Conservation (phyloP, 1,139 yeast genomes). For the Geotrichum fermentans region DNA sequence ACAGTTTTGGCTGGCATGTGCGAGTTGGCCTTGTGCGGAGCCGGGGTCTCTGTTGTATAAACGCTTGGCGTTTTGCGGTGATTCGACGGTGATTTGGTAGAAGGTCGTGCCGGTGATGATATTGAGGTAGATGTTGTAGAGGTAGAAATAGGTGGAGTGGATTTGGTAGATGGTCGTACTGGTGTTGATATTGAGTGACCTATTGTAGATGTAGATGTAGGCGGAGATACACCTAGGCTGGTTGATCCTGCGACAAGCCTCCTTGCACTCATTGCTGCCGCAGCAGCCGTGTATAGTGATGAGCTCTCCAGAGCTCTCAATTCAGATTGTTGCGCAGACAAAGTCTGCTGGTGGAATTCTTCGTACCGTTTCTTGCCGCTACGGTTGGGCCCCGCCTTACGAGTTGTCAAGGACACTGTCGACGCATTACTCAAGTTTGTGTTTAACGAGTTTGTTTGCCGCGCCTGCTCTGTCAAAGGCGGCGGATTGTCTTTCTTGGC, state of each 20-base stretch:
- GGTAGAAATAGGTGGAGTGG: background rate
- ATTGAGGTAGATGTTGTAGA: background rate
- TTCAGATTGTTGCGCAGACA: slow-evolving; percentile 13
- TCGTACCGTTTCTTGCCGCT: slow-evolving; percentile 14
- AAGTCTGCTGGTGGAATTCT: slow-evolving; percentile 7
- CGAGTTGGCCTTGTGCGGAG: too few relatives aligned
- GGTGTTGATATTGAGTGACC: background rate
- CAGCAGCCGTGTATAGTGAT: slow-evolving; percentile 15
- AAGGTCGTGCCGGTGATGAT: too few relatives aligned
- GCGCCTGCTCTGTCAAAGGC: slow-evolving; percentile 2
- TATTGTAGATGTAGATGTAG: background rate
- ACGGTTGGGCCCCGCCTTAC: slow-evolving; percentile 16
- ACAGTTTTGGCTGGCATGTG: too few relatives aligned
- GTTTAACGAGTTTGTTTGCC: background rate
- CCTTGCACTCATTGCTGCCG: slow-evolving; percentile 12
- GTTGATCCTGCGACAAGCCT: background rate
- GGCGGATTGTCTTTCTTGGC: too few relatives aligned
- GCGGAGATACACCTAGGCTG: background rate
- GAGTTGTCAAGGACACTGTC: too few relatives aligned
- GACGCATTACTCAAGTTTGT: background rate
- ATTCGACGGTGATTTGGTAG: background rate
- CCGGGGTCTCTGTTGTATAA: too few relatives aligned
- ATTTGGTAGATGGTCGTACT: background rate
- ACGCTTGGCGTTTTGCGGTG: background rate
- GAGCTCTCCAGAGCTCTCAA: slow-evolving; percentile 10